Evolutionary conservation across 805 yeast genomes (phyloP).

Genomic region (Wickerhamiella bombiphila): DNA sequence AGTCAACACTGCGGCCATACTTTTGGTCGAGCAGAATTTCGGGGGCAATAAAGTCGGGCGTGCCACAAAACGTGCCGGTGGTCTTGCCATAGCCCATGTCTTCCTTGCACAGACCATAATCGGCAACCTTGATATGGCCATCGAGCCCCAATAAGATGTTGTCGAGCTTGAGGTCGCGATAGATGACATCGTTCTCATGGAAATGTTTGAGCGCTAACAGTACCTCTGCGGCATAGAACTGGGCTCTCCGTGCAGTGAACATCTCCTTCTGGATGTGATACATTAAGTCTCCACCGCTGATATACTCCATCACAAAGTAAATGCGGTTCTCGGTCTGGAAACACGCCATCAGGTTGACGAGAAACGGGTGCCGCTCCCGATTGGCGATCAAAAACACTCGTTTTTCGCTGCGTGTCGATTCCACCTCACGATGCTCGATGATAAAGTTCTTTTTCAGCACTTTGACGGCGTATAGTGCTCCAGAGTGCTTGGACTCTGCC

Average conservation of each 20-base stretch:
- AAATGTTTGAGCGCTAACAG: slow-evolving; percentile 78
- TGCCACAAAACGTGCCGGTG: slow-evolving; percentile 82
- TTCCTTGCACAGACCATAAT: slow-evolving; percentile 94
- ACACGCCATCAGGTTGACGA: slow-evolving; percentile 80
- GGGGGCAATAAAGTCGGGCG: slow-evolving; percentile 99
- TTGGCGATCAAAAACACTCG: slow-evolving; percentile 76
- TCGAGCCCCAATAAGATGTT: slow-evolving; percentile 76
- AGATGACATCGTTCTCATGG: slow-evolving; percentile 91
- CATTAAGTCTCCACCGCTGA: slow-evolving; percentile 97
- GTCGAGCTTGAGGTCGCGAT: slow-evolving; percentile 91
- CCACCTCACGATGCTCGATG: slow-evolving; percentile 90
- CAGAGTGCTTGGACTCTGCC: slow-evolving; percentile 79
- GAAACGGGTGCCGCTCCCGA: slow-evolving; percentile 80
- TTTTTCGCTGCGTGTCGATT: slow-evolving; percentile 87
- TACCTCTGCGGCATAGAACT: slow-evolving; percentile 95
- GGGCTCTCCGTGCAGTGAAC: slow-evolving; percentile 81
- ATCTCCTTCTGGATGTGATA: slow-evolving; percentile 95
- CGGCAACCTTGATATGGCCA: slow-evolving; percentile 95
- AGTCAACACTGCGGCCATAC: slow-evolving; percentile 88
- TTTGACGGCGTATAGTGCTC: slow-evolving; percentile 81
- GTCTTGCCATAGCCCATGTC: slow-evolving; percentile 74
- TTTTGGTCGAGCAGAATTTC: slow-evolving; percentile 88
- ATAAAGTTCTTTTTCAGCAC: slow-evolving; percentile 93
- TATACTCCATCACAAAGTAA: slow-evolving; percentile 96
- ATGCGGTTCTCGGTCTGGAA: slow-evolving; percentile 97